Conservation (phyloP, 1,284 basidiomycete genomes). For the Ustilago sp. region DNA sequence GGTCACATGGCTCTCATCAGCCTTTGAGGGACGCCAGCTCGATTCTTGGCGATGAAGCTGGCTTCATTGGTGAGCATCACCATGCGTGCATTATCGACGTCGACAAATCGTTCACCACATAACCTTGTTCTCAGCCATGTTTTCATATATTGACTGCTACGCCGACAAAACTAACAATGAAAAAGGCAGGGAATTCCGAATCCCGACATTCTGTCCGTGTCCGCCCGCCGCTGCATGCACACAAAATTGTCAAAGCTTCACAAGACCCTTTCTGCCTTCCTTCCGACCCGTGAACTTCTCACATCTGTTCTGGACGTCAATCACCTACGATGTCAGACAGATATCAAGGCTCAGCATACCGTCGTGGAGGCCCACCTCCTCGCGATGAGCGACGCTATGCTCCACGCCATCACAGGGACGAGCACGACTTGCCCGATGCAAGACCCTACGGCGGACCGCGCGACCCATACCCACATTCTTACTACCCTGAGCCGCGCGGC, state of each 20-base stretch:
- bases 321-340: conserved; percentile 28
- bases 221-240: not conserved
- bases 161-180: not conserved
- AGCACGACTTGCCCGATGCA: conserved; percentile 18
- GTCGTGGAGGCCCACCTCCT: conserved; percentile 13
- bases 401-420: conserved; percentile 13
- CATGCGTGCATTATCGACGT: not conserved
- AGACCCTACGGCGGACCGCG: conserved; percentile 18
- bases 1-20: not conserved
- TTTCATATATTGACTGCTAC: not conserved
- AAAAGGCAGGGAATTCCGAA: conserved; percentile 1
- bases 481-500: conserved; percentile 29
- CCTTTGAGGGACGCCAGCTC: not conserved
- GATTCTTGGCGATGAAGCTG: not conserved
- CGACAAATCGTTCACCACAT: not conserved
- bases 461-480: conserved; percentile 25
- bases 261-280: not conserved
- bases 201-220: conserved; percentile 13
- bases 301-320: not conserved
- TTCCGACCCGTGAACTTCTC: not conserved
- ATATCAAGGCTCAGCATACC: conserved; percentile 35
- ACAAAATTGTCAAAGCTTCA: conserved; percentile 3
- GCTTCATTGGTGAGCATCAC: not conserved
- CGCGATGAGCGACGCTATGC: conserved; percentile 35
- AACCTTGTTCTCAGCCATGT: not conserved